Evolutionary conservation across 148 eudicot species (phyloP).

Genomic region (Rhododendron simsii): DNA sequence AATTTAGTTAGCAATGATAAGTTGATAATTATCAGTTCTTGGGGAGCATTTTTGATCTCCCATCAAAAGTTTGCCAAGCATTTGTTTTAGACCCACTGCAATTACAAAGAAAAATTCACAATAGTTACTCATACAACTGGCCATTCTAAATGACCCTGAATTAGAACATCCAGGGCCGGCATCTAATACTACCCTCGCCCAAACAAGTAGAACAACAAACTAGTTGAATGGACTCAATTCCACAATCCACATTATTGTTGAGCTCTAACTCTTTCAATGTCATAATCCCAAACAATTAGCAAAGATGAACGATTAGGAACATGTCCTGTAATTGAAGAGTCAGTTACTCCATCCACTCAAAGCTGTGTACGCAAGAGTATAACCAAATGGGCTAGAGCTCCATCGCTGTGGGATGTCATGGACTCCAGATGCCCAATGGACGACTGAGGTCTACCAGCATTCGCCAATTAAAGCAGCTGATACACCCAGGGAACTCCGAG

Average conservation of each 20-base stretch:
- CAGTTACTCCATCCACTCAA: background rate
- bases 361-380: background rate
- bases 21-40: background rate
- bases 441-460: background rate
- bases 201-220: background rate
- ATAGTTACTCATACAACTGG: background rate
- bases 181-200: background rate
- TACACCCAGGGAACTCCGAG: background rate
- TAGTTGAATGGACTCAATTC: background rate
- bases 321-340: background rate
- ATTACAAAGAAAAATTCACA: background rate
- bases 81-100: background rate
- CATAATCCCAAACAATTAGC: background rate
- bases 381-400: background rate
- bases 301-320: background rate
- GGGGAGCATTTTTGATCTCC: background rate
- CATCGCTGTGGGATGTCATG: background rate
- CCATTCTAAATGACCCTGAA: background rate
- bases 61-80: background rate
- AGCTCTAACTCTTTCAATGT: background rate
- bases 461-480: background rate
- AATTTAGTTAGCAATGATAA: background rate
- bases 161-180: background rate
- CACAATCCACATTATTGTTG: background rate
- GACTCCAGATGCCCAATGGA: slow-evolving; percentile 1